These are phyloP conservation scores for Phialophora tarda DNA, from an alignment of 2,329 filamentous ascomycete genomes.

Conservation along the genomic window DNA sequence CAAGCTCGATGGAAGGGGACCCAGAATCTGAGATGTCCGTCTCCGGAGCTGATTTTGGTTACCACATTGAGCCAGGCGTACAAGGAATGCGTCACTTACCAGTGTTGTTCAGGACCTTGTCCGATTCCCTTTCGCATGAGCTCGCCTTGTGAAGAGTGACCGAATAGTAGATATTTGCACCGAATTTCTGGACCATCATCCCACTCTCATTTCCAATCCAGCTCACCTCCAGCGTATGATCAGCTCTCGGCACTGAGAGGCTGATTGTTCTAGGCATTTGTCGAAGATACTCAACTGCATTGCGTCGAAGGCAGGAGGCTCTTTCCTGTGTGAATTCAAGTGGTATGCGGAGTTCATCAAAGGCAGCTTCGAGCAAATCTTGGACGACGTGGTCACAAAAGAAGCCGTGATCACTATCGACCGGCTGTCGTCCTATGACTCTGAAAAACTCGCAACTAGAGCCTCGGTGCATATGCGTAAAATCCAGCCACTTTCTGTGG, in stretches of 20 bases:
- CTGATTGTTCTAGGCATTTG: slow-evolving; percentile 26
- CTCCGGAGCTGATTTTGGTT: neutral
- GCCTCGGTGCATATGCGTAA: slow-evolving; percentile 25
- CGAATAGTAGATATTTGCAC: slow-evolving; percentile 21
- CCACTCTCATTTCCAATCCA: slow-evolving; percentile 32
- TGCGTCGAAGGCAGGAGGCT: slow-evolving; percentile 13
- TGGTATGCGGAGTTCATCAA: slow-evolving; percentile 15
- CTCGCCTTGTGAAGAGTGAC: slow-evolving; percentile 25
- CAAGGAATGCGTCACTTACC: slow-evolving; percentile 13
- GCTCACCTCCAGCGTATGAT: slow-evolving; percentile 17
- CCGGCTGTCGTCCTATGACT: neutral
- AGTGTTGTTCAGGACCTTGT: slow-evolving; percentile 14
- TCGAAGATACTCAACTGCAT: slow-evolving; percentile 19
- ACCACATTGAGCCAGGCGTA: neutral
- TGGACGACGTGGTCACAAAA: slow-evolving; percentile 32
- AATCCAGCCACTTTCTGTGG: slow-evolving; percentile 41
- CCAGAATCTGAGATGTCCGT: neutral
- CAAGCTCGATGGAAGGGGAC: neutral
- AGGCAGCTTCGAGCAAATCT: slow-evolving; percentile 25
- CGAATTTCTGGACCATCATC: slow-evolving; percentile 16
- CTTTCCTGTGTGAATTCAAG: slow-evolving; percentile 8
- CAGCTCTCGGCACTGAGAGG: neutral
- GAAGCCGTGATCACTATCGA: slow-evolving; percentile 15
- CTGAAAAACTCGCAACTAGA: slow-evolving; percentile 21
- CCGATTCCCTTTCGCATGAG: slow-evolving; percentile 15